Conservation (phyloP, 148 eudicot species). For the Rhododendron kiyosumense region DNA sequence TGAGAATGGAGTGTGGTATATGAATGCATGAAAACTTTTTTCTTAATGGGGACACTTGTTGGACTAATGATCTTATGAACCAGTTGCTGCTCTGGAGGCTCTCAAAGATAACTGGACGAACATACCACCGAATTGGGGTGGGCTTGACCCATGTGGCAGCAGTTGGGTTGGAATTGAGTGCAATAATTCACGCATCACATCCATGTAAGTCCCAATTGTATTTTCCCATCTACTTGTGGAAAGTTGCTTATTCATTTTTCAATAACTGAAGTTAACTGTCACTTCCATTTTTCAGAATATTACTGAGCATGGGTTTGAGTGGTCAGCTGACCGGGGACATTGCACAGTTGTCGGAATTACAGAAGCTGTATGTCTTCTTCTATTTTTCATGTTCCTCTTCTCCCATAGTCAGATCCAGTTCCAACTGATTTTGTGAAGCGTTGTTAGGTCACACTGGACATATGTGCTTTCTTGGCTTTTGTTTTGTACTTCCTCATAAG, state of each 20-base stretch:
- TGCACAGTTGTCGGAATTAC: conserved; percentile 39
- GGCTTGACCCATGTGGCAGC: conserved; percentile 55
- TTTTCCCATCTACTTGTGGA: background rate
- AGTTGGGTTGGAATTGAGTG: conserved; percentile 68
- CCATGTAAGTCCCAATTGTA: conserved; percentile 34
- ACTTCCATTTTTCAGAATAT: conserved; percentile 34
- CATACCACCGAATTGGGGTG: conserved; percentile 57
- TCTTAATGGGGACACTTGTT: background rate
- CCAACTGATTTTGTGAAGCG: background rate
- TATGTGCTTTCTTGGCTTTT: background rate
- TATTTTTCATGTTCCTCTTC: background rate
- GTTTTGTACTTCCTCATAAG: too few relatives aligned
- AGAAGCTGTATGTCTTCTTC: conserved; percentile 47
- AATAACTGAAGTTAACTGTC: background rate
- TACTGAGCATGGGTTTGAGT: conserved; percentile 44
- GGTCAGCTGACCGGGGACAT: conserved; percentile 71
- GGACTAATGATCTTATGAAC: conserved; percentile 2
- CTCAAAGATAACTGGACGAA: conserved; percentile 40
- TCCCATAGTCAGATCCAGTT: background rate
- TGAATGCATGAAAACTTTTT: background rate
- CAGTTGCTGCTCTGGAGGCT: conserved; percentile 40
- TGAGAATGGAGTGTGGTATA: too few relatives aligned
- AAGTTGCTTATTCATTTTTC: background rate
- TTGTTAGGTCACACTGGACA: background rate
- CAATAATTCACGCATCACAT: conserved; percentile 38